Evolutionary conservation across 371 early-diverging fungal species (phyloP).

Genomic region (Actinomucor elegans): DNA sequence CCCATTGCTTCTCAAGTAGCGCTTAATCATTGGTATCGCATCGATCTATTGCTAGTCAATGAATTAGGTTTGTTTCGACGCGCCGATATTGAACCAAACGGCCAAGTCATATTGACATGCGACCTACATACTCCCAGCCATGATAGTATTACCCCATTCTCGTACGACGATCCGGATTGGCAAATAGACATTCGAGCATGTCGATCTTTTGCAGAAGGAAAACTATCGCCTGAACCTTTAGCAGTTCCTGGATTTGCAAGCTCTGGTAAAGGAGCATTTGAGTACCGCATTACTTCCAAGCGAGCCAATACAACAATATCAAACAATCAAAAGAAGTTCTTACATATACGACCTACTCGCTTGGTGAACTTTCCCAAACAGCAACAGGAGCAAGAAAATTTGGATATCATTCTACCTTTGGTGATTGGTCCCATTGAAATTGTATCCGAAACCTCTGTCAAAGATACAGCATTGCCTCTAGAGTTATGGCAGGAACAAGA

Average conservation of each 20-base stretch:
- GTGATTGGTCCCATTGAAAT: constrained; percentile 48
- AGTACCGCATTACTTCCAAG: constrained; percentile 32
- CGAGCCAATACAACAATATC: neutral
- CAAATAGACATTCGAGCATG: constrained; percentile 14
- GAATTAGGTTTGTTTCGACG: constrained; percentile 45
- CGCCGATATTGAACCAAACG: constrained; percentile 38
- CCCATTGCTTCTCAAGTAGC: constrained; percentile 28
- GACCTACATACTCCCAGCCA: constrained; percentile 11
- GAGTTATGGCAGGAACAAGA: constrained; percentile 30
- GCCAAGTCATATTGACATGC: constrained; percentile 27
- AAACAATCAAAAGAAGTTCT: constrained; percentile 7
- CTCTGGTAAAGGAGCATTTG: constrained; percentile 50
- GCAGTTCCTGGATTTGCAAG: constrained; percentile 40
- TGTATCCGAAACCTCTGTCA: neutral
- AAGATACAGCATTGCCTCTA: constrained; percentile 14
- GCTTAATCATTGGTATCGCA: constrained; percentile 37
- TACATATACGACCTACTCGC: constrained; percentile 10
- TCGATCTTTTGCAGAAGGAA: constrained; percentile 6
- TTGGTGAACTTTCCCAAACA: constrained; percentile 14
- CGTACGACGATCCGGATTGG: constrained; percentile 4
- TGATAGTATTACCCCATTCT: constrained; percentile 12
- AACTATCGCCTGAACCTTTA: neutral
- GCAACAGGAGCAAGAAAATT: neutral
- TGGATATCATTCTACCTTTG: constrained; percentile 33
- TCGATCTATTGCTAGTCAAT: constrained; percentile 42